These are phyloP conservation scores for Phytomonas sp. DNA, from an alignment of 208 protist species.

Conservation along the genomic window DNA sequence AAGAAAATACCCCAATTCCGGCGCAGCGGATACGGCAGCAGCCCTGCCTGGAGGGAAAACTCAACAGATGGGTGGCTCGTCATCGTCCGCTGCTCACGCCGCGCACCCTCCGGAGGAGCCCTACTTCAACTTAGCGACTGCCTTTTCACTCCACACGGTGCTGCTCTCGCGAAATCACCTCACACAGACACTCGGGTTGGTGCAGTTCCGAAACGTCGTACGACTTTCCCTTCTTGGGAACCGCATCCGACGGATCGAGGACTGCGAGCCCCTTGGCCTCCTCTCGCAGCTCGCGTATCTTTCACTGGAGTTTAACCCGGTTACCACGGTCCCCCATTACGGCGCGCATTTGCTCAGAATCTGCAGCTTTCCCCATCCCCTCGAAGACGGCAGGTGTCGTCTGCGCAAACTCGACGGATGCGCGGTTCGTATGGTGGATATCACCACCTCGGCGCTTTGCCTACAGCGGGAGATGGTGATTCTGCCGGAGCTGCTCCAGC, in stretches of 20 bases:
- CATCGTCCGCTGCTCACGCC: background rate
- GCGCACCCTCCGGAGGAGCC: background rate
- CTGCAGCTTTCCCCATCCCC: constrained; percentile 49
- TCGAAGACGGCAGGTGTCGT: constrained; percentile 43
- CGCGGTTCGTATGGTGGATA: constrained; percentile 27
- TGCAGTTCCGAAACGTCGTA: constrained; percentile 78
- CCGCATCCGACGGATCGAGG: constrained; percentile 56
- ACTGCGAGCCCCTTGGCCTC: constrained; percentile 69
- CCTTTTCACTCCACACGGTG: constrained; percentile 66
- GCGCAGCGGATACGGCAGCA: too few relatives aligned
- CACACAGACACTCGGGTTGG: constrained; percentile 39
- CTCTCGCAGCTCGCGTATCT: constrained; percentile 66
- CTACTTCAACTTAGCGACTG: constrained; percentile 49
- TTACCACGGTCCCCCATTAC: constrained; percentile 68
- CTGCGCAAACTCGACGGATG: constrained; percentile 61
- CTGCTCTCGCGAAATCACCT: constrained; percentile 75
- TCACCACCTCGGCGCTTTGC: constrained; percentile 33
- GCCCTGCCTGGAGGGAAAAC: too few relatives aligned
- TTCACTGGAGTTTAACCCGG: constrained; percentile 80
- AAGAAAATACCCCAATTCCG: background rate
- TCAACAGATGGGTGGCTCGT: background rate
- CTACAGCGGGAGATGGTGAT: constrained; percentile 48
- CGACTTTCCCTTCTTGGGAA: constrained; percentile 76
- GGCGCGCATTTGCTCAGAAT: constrained; percentile 75
- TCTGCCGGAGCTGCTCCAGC: constrained; percentile 55